Evolutionary conservation across 768 basidiomycete genomes (phyloP).

Genomic region (Panus rudis): DNA sequence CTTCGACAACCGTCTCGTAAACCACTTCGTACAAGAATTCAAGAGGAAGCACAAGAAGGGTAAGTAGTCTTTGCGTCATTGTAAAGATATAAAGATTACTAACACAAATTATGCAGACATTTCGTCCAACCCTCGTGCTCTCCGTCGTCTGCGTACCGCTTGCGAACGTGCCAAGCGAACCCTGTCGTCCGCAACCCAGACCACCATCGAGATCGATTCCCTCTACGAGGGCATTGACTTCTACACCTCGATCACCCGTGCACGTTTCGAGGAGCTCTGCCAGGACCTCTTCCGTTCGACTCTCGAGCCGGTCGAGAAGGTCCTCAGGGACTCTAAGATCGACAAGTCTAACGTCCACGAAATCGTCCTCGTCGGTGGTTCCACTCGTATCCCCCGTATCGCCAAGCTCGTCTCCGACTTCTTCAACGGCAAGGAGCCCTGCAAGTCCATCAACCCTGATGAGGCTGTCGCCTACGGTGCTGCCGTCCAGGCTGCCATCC

Average conservation of each 20-base stretch:
- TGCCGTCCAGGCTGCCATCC: constrained; percentile 96
- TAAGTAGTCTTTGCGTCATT: constrained; percentile 28
- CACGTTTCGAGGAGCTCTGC: constrained; percentile 95
- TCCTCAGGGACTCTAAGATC: constrained; percentile 96
- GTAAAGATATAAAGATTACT: constrained; percentile 4
- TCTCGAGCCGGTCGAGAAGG: constrained; percentile 95
- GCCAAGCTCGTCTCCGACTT: constrained; percentile 97
- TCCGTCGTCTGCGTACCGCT: constrained; percentile 94
- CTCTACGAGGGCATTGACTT: constrained; percentile 97
- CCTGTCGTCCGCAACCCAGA: constrained; percentile 93
- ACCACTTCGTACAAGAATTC: constrained; percentile 95
- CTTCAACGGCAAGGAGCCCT: constrained; percentile 98
- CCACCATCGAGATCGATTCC: constrained; percentile 97
- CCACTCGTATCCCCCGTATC: constrained; percentile 96
- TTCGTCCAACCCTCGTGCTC: constrained; percentile 87
- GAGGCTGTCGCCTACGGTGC: constrained; percentile 99
- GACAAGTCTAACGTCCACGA: constrained; percentile 95
- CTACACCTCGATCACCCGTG: constrained; percentile 96
- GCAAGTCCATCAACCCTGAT: constrained; percentile 99
- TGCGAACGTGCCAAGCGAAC: constrained; percentile 99
- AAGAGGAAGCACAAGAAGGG: constrained; percentile 98
- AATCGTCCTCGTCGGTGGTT: constrained; percentile 96
- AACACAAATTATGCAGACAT: constrained; percentile 45
- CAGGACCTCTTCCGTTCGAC: constrained; percentile 92
- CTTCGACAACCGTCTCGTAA: constrained; percentile 96